Evolutionary conservation across 208 protist genomes (phyloP).

Genomic region (Vickermania spadyakhi): DNA sequence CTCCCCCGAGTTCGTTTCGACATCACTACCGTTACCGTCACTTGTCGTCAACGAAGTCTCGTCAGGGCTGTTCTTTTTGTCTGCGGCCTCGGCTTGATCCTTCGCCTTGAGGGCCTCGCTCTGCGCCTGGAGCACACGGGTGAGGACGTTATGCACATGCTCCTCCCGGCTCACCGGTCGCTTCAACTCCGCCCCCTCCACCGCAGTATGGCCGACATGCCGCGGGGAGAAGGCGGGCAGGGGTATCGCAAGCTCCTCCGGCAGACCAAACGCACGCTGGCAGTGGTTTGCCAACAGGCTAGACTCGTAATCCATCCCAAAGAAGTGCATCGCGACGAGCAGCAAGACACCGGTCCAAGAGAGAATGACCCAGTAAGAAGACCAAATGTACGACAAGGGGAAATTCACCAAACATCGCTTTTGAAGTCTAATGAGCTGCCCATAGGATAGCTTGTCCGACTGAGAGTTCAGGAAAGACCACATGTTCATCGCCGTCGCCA

Average conservation of each 20-base stretch:
- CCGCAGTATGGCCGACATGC: slow-evolving; percentile 25
- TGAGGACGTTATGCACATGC: too few species aligned
- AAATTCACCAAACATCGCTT: slow-evolving; percentile 75
- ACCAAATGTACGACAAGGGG: slow-evolving; percentile 77
- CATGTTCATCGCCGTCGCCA: slow-evolving; percentile 84
- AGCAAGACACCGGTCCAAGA: slow-evolving; percentile 50
- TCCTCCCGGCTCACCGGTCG: slow-evolving; percentile 49
- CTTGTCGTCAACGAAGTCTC: too few species aligned
- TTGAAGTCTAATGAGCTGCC: slow-evolving; percentile 65
- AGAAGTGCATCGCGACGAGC: slow-evolving; percentile 61
- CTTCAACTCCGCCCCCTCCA: slow-evolving; percentile 27
- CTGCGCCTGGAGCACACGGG: too few species aligned
- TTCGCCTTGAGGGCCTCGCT: too few species aligned
- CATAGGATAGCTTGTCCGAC: slow-evolving; percentile 66
- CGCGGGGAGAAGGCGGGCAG: slow-evolving; percentile 6
- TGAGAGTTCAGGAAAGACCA: slow-evolving; percentile 82
- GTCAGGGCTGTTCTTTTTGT: too few species aligned
- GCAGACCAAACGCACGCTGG: slow-evolving; percentile 68
- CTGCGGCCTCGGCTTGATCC: too few species aligned
- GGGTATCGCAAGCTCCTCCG: slow-evolving; percentile 56
- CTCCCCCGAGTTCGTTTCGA: not conserved
- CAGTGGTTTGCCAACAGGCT: slow-evolving; percentile 75
- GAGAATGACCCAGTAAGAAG: slow-evolving; percentile 83
- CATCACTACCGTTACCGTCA: not conserved
- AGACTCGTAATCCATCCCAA: slow-evolving; percentile 79